Conservation (phyloP, 805 yeast genomes). For the Ogataea trehaloabstinens region DNA sequence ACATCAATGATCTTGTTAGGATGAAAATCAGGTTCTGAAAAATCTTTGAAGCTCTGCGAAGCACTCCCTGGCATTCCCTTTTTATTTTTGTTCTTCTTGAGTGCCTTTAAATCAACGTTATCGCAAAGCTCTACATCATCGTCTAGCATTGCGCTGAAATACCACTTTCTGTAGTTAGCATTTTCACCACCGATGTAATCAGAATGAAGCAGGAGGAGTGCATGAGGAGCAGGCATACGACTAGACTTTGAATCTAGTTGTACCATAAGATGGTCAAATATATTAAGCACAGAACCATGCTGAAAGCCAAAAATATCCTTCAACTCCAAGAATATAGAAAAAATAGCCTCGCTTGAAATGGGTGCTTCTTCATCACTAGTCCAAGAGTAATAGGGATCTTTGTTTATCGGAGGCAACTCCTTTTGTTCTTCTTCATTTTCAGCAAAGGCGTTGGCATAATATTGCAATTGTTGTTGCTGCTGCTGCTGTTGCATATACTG, state of each 20-base stretch:
- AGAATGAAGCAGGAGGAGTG: conserved; percentile 75
- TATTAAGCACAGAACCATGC: conserved; percentile 69
- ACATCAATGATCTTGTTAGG: conserved; percentile 49
- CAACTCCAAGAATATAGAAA: conserved; percentile 55
- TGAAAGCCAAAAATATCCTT: conserved; percentile 81
- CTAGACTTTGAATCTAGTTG: conserved; percentile 86
- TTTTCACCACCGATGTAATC: conserved; percentile 91
- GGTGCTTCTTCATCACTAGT: conserved; percentile 67
- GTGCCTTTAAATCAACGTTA: conserved; percentile 59
- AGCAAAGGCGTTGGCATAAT: conserved; percentile 7
- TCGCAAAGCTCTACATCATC: conserved; percentile 62
- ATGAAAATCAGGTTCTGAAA: conserved; percentile 21
- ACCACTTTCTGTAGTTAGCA: conserved; percentile 90
- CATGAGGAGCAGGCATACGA: conserved; percentile 68
- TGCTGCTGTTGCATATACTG: conserved; percentile 15
- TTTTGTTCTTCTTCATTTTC: conserved; percentile 14
- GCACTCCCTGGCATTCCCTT: conserved; percentile 46
- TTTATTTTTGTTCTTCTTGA: conserved; percentile 63
- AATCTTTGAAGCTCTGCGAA: conserved; percentile 10
- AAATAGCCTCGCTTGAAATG: conserved; percentile 63
- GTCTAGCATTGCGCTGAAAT: conserved; percentile 79
- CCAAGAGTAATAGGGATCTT: conserved; percentile 55
- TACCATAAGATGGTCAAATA: conserved; percentile 76
- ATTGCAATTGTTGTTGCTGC: conserved; percentile 12
- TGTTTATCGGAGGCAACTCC: conserved; percentile 18